Conservation (phyloP, 1,284 basidiomycete species). For the Takashimella koratensis region DNA sequence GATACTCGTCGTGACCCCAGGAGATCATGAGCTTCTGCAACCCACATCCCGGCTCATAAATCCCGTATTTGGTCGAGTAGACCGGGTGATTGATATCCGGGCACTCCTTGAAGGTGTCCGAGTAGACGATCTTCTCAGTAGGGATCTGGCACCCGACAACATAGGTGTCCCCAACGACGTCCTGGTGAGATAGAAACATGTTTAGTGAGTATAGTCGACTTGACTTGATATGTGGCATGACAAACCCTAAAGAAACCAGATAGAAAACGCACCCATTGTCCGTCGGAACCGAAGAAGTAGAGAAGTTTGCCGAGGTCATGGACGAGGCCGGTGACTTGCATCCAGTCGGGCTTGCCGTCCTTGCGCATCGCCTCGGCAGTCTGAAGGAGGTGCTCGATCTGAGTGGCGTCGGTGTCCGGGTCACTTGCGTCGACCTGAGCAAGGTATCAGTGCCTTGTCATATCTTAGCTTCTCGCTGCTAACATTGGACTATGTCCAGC, state of each 20-base stretch:
- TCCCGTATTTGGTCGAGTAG: constrained; percentile 75
- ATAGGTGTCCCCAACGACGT: constrained; percentile 85
- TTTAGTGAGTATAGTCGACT: no score
- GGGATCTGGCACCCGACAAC: constrained; percentile 82
- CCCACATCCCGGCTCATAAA: constrained; percentile 79
- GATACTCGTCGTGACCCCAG: constrained; percentile 79
- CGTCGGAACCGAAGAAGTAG: constrained; percentile 66
- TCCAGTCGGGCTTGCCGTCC: constrained; percentile 70
- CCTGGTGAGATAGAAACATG: no score
- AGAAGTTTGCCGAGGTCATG: constrained; percentile 85
- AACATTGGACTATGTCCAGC: no score
- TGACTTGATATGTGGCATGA: no score
- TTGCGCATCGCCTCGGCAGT: constrained; percentile 84
- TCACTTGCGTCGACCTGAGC: constrained; percentile 17
- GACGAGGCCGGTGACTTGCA: constrained; percentile 77
- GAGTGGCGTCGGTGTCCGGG: constrained; percentile 57
- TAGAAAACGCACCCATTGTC: constrained; percentile 61
- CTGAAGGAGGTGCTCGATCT: constrained; percentile 85
- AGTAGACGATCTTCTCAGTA: constrained; percentile 77
- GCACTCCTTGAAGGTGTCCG: constrained; percentile 75
- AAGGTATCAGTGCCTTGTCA: no score
- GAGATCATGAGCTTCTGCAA: constrained; percentile 86
- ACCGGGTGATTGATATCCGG: constrained; percentile 68
- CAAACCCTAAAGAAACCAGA: no score
- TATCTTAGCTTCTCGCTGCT: no score